Evolutionary conservation across 257 asterid genomes (phyloP).

Genomic region (Nicotiana attenuata): DNA sequence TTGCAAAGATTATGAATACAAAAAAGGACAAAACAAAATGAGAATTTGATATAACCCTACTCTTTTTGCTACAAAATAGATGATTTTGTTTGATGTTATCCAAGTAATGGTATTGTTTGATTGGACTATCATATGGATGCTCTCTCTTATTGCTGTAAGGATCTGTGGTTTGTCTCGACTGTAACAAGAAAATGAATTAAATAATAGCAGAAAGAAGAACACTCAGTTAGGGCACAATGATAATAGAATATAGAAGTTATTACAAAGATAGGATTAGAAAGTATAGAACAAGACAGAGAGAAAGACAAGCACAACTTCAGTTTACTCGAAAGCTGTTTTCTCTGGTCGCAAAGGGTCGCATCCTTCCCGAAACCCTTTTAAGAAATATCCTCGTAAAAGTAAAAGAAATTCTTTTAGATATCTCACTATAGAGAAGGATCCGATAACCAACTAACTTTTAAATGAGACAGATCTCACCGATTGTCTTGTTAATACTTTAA

Average conservation of each 20-base stretch:
- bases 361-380: neutral
- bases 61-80: neutral
- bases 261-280: neutral
- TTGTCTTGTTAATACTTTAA: neutral
- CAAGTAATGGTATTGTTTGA: neutral
- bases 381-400: neutral
- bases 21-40: neutral
- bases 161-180: neutral
- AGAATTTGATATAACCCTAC: neutral
- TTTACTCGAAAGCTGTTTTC: neutral
- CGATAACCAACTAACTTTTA: neutral
- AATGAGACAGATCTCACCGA: neutral
- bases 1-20: neutral
- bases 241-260: neutral
- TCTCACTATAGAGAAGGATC: neutral
- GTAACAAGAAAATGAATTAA: neutral
- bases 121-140: neutral
- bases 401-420: neutral
- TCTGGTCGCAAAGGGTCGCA: neutral
- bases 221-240: neutral
- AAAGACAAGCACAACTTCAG: neutral
- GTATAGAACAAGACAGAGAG: neutral
- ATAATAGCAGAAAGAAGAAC: neutral
- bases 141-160: neutral
- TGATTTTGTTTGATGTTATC: neutral